Percentiles rank a stretch among this genome's conserved stretches.
Evolutionary conservation across 495 filamentous ascomycete genomes (phyloP).

Genomic region (Darksidea phi): DNA sequence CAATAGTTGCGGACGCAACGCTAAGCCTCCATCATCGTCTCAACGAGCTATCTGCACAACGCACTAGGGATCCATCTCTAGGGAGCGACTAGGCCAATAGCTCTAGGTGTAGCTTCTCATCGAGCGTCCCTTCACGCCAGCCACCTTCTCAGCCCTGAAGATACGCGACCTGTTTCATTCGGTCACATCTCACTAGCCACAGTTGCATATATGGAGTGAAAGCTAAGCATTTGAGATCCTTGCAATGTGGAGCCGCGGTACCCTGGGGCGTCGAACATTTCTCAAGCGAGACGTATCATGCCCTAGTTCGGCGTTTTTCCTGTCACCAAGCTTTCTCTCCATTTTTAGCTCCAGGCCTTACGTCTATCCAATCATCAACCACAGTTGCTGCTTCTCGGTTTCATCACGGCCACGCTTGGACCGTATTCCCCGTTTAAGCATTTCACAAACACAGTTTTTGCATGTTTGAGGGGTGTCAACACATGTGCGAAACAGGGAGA

Average conservation of each 20-base stretch:
- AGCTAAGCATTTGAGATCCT: slow-evolving; percentile 2
- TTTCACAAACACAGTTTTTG: neutral
- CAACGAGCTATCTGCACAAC: no score
- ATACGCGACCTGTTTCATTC: neutral
- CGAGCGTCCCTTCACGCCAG: no score
- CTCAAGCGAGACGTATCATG: neutral
- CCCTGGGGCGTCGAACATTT: neutral
- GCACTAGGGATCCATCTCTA: no score
- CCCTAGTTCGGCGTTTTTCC: neutral
- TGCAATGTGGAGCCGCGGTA: slow-evolving; percentile 4
- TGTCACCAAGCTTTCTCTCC: neutral
- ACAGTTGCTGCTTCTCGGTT: neutral
- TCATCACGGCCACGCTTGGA: neutral
- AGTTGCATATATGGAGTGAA: neutral
- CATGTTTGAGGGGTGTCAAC: slow-evolving; percentile 6
- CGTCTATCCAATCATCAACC: neutral
- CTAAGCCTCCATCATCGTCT: no score
- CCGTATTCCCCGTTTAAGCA: no score
- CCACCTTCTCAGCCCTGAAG: no score
- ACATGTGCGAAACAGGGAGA: neutral
- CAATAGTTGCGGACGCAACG: no score
- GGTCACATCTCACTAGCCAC: neutral
- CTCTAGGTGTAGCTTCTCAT: no score
- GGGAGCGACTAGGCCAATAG: no score
- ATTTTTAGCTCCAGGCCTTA: neutral